phyloP scores from a whole-genome alignment of 192 early-diverging fungal species.

The Coemansia reversa region DNA sequence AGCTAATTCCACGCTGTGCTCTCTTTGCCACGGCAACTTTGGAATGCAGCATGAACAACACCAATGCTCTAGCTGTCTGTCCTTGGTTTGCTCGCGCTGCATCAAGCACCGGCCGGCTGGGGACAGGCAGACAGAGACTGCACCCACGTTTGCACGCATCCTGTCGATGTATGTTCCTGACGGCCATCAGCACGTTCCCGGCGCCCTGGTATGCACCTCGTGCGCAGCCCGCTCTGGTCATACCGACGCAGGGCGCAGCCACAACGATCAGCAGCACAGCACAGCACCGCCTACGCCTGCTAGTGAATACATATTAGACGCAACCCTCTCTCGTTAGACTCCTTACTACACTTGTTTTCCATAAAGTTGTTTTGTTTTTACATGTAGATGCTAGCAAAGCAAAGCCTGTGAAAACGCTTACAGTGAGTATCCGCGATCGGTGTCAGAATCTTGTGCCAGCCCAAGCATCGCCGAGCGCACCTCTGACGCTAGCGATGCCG shows the following conservation, averaged over 20 bases:
- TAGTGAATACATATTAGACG: too few species aligned
- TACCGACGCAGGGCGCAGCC: background rate
- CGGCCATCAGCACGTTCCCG: conserved; percentile 22
- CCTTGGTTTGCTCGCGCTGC: conserved; percentile 40
- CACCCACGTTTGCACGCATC: conserved; percentile 26
- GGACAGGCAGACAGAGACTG: background rate
- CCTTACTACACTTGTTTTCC: too few species aligned
- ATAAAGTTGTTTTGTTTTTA: background rate
- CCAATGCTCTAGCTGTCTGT: conserved; percentile 45
- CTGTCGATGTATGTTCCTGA: conserved; percentile 45
- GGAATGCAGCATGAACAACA: conserved; percentile 30
- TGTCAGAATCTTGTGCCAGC: conserved; percentile 7
- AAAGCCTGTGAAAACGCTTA: background rate
- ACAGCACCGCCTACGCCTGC: too few species aligned
- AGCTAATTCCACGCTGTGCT: conserved; percentile 31
- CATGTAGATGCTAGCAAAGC: too few species aligned
- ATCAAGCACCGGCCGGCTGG: conserved; percentile 14
- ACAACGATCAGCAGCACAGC: background rate
- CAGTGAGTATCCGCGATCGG: conserved; percentile 11
- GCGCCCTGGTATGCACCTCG: conserved; percentile 32
- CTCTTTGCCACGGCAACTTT: conserved; percentile 49
- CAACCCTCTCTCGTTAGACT: background rate
- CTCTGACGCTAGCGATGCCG: conserved; percentile 27
- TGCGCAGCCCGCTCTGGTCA: conserved; percentile 14
- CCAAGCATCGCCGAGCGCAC: conserved; percentile 26